Evolutionary conservation across 2,329 filamentous ascomycete species (phyloP).

Genomic region (Macrophomina phaseolina): DNA sequence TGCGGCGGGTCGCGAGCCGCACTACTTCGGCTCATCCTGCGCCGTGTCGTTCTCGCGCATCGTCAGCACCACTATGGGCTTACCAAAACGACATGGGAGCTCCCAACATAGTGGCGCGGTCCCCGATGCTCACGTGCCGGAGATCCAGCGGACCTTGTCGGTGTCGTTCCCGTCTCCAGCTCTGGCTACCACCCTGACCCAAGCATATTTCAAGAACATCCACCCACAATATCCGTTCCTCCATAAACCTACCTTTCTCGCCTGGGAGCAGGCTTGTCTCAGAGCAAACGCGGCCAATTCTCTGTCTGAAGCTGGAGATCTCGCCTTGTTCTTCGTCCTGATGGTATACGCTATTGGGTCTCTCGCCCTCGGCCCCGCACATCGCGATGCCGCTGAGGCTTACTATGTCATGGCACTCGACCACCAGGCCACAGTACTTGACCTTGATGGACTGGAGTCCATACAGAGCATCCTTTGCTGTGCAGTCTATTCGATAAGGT

Average conservation of each 20-base stretch:
- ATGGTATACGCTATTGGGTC: conserved; percentile 36
- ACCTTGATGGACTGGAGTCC: conserved; percentile 35
- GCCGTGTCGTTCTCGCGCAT: conserved; percentile 42
- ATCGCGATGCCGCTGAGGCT: conserved; percentile 29
- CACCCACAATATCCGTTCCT: conserved; percentile 49
- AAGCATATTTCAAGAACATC: conserved; percentile 47
- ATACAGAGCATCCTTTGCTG: conserved; percentile 36
- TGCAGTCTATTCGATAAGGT: conserved; percentile 37
- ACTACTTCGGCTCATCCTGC: conserved; percentile 47
- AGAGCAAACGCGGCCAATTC: conserved; percentile 25
- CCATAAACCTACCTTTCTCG: conserved; percentile 42
- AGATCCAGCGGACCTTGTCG: background rate
- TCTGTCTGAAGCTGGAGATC: conserved; percentile 2
- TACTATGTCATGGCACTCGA: conserved; percentile 31
- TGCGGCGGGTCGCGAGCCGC: conserved; percentile 43
- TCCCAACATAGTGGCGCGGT: background rate
- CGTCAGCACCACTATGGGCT: conserved; percentile 35
- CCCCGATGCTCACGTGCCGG: background rate
- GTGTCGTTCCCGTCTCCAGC: background rate
- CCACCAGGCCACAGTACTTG: conserved; percentile 32
- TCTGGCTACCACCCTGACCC: conserved; percentile 30
- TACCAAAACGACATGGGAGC: conserved; percentile 21
- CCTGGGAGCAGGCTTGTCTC: conserved; percentile 39
- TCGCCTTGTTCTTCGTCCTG: conserved; percentile 29
- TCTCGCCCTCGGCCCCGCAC: conserved; percentile 30